Conservation (phyloP, 805 yeast species). For the Candida coleopterorum region DNA sequence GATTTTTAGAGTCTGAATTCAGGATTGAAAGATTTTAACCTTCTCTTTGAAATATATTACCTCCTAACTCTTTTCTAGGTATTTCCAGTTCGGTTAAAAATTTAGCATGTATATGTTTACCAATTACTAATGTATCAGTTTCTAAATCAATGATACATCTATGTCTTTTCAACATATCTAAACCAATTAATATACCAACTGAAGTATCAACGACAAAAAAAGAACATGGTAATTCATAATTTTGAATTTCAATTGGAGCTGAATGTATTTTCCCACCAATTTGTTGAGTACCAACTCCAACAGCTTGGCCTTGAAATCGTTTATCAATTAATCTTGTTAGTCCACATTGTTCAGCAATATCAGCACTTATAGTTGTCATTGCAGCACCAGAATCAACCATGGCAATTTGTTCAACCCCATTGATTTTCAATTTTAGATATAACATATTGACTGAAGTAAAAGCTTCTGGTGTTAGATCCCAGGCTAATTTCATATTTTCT, state of each 20-base stretch:
- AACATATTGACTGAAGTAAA: slow-evolving; percentile 83
- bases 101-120: slow-evolving; percentile 64
- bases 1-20: slow-evolving; percentile 52
- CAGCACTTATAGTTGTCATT: slow-evolving; percentile 74
- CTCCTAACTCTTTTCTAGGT: slow-evolving; percentile 37
- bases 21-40: slow-evolving; percentile 40
- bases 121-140: slow-evolving; percentile 56
- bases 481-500: slow-evolving; percentile 73
- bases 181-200: slow-evolving; percentile 76
- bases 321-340: slow-evolving; percentile 70
- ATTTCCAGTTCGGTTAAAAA: slow-evolving; percentile 72
- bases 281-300: slow-evolving; percentile 82
- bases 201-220: slow-evolving; percentile 53
- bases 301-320: slow-evolving; percentile 75
- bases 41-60: slow-evolving; percentile 23
- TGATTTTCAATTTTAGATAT: slow-evolving; percentile 71
- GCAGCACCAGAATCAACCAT: slow-evolving; percentile 98
- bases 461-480: slow-evolving; percentile 85
- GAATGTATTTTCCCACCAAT: slow-evolving; percentile 84
- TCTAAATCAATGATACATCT: slow-evolving; percentile 77
- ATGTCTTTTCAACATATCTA: slow-evolving; percentile 87
- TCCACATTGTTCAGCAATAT: slow-evolving; percentile 68
- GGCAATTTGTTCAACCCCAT: slow-evolving; percentile 79
- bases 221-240: slow-evolving; percentile 36
- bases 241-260: slow-evolving; percentile 69